Evolutionary conservation across 2,329 filamentous ascomycete species (phyloP).

Genomic region (Aureobasidium sp.): DNA sequence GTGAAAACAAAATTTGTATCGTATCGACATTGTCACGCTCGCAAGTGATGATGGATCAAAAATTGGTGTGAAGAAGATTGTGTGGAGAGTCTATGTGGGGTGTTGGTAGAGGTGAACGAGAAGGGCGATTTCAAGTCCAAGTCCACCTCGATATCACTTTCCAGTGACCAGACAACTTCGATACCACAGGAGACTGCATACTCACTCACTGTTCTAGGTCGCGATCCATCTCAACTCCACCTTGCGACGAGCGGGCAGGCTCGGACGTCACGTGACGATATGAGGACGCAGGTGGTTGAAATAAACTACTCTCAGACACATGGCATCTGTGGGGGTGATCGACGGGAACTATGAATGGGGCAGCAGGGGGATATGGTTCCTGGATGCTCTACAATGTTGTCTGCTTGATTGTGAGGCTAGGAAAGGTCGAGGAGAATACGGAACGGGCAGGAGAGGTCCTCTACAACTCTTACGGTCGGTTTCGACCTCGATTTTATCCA

Average conservation of each 20-base stretch:
- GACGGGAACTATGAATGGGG: conserved; percentile 11
- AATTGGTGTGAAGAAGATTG: neutral
- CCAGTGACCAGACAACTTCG: neutral
- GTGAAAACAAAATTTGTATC: neutral
- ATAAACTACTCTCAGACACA: conserved; percentile 13
- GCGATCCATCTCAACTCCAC: neutral
- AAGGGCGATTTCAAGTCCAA: neutral
- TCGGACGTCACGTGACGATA: neutral
- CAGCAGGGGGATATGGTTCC: conserved; percentile 12
- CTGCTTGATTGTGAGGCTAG: neutral
- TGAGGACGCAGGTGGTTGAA: neutral
- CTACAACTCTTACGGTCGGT: neutral
- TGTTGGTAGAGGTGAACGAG: neutral
- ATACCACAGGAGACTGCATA: neutral
- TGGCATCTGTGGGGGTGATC: conserved; percentile 14
- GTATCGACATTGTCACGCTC: neutral
- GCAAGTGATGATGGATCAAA: too few species aligned
- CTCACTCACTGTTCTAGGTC: neutral
- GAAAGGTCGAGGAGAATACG: neutral
- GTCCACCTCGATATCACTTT: neutral
- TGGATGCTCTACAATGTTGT: neutral
- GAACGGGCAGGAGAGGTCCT: neutral
- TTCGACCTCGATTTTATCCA: neutral
- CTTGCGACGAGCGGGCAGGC: neutral
- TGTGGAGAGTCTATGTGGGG: neutral